Base-by-base conservation (phyloP, 106 monocot genomes). In the Acanthochlamys bracteata region DNA sequence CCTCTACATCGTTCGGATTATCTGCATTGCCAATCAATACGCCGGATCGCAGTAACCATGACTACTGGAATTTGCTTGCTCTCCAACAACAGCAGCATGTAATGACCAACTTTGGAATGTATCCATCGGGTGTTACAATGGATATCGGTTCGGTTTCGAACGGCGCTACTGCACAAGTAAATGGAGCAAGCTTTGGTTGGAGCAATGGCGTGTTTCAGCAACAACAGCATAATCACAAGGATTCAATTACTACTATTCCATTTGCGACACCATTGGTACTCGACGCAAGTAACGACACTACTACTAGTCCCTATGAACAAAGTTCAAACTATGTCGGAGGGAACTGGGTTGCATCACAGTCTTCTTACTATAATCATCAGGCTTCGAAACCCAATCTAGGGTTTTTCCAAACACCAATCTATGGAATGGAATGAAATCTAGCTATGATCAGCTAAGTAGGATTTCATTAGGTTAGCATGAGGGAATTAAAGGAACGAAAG, bases 31-130 rank as follows among this genome's bases (percentile, higher is more conserved):
- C 81, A 7, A n/a, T 74, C 12, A 80, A 75, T 33, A 33, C 1
- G 41, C 71, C 57, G 0, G 76, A 76, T 42, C 64, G n/a, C n/a
- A 6, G 6, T 33, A 33, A 78, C 22, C 57, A 65, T 22, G 81
- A 93, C 20, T 93, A 89, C 74, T 89, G 83, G 89, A 83, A 83
- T 3, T 61, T 89, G 7, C 67, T 89, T 0, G 86, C 86, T 0
- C 62, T 79, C 40, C 82, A 93, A 27, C 80, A 88, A 1, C 84
- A 80, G 11, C 80, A 77, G 42, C 82, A 80, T 47, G 17, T 65
- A 68, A 10, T 22, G 23, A 58, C 56, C 64, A 74, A 75, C 10
- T 82, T 77, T 65, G 73, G 80, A 15, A 49, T 72, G 21, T 81
- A 81, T 61, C 49, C 69, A 0, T 60, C 86, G 6, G 80, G 73